A percentile compares a stretch with the other conserved stretches of the same genome.
Conservation (phyloP, 192 early-diverging fungal species). For the Backusella macrospora region DNA sequence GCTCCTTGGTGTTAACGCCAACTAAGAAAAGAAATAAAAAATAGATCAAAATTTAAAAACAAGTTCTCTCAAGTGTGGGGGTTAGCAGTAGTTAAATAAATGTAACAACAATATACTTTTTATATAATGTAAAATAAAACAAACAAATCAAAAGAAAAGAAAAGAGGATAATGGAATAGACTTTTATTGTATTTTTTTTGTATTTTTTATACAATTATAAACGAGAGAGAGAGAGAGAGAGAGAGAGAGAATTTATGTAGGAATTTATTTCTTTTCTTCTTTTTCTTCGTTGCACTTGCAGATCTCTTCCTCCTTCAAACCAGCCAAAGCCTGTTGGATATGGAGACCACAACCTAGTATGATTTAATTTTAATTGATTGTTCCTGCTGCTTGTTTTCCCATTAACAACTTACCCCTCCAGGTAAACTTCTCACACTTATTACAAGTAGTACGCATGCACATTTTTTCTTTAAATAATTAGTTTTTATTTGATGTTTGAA, state of each 20-base stretch:
- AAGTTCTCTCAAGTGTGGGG: too few relatives aligned
- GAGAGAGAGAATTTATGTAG: too few relatives aligned
- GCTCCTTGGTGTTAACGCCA: slow-evolving; percentile 68
- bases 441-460: slow-evolving; percentile 34
- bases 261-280: slow-evolving; percentile 10
- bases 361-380: not conserved
- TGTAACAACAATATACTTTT: not conserved
- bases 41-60: not conserved
- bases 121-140: too few relatives aligned
- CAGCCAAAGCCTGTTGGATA: slow-evolving; percentile 33
- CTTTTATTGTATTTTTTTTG: too few relatives aligned
- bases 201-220: too few relatives aligned
- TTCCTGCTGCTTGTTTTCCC: too few relatives aligned
- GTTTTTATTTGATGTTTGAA: not conserved
- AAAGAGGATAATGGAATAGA: too few relatives aligned
- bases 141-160: too few relatives aligned
- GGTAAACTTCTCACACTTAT: slow-evolving; percentile 27
- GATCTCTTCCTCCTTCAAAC: slow-evolving; percentile 31
- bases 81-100: not conserved
- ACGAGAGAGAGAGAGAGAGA: too few relatives aligned
- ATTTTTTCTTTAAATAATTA: slow-evolving; percentile 19
- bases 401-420: slow-evolving; percentile 25
- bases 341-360: slow-evolving; percentile 32
- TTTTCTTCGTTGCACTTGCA: slow-evolving; percentile 32
- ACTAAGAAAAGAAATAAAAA: not conserved